A percentile compares a stretch with the other conserved stretches of the same genome.
Conservation (phyloP, 192 early-diverging fungal genomes). For the Backusella morwellensis region DNA sequence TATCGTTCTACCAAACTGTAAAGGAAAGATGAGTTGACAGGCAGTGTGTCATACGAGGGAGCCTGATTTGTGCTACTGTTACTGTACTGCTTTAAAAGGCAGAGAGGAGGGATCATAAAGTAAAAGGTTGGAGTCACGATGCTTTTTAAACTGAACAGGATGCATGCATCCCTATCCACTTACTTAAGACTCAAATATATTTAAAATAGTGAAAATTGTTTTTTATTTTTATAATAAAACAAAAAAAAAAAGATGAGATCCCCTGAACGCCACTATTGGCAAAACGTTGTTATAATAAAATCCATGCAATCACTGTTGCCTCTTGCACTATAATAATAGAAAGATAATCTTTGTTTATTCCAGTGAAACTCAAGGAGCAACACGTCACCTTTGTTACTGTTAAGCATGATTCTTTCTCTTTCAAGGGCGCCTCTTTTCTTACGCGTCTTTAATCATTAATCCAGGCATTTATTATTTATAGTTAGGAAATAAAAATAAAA, state of each 20-base stretch:
- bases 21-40: neutral
- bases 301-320: neutral
- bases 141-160: neutral
- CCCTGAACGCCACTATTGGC: neutral
- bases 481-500: neutral
- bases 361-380: neutral
- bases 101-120: neutral
- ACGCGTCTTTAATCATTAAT: neutral
- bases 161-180: neutral
- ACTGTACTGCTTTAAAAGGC: constrained; percentile 1
- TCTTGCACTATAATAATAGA: neutral
- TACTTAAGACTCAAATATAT: neutral
- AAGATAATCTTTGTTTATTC: constrained; percentile 4
- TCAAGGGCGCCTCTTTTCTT: neutral
- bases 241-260: neutral
- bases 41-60: constrained; percentile 3
- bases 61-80: neutral
- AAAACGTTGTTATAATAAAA: neutral
- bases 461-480: neutral
- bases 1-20: neutral
- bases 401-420: neutral
- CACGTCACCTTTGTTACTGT: neutral
- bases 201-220: neutral
- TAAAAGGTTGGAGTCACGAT: neutral
- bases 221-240: neutral